A percentile compares a stretch with the other conserved stretches of the same genome.
These are phyloP conservation scores for Penicillium sp. DNA, from an alignment of 2,329 filamentous ascomycete genomes.

Conservation along the genomic window DNA sequence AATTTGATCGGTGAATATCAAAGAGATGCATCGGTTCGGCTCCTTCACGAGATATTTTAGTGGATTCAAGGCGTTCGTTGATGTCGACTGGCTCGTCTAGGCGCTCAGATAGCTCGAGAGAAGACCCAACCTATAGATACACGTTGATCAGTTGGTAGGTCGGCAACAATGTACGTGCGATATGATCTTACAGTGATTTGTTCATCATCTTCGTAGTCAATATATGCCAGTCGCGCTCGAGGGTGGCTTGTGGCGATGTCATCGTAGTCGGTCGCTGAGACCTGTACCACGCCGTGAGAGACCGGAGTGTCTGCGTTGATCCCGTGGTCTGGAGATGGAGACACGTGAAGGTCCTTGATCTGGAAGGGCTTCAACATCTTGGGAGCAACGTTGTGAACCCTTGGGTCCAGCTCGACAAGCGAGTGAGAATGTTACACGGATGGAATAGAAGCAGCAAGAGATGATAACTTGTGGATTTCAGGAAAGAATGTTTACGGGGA, in stretches of 20 bases:
- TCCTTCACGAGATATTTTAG: constrained; percentile 13
- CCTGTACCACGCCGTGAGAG: constrained; percentile 36
- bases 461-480: constrained; percentile 10
- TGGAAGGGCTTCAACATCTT: constrained; percentile 43
- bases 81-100: constrained; percentile 42
- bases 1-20: constrained; percentile 44
- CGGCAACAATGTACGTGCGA: not conserved
- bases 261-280: constrained; percentile 46
- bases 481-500: not conserved
- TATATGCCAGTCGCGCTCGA: constrained; percentile 43
- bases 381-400: constrained; percentile 5
- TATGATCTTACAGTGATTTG: constrained; percentile 44
- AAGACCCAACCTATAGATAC: constrained; percentile 43
- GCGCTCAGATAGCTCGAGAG: constrained; percentile 47
- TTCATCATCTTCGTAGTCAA: constrained; percentile 50
- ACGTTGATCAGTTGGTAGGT: constrained; percentile 12
- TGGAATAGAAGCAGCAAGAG: constrained; percentile 2
- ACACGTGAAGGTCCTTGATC: constrained; percentile 37
- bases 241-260: constrained; percentile 41
- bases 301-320: constrained; percentile 1
- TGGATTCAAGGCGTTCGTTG: constrained; percentile 5
- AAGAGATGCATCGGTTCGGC: constrained; percentile 44
- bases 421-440: constrained; percentile 12
- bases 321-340: constrained; percentile 11
- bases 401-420: not conserved